Evolutionary conservation across 2,329 filamentous ascomycete species (phyloP).

Genomic region (Bipolaris victoriae): DNA sequence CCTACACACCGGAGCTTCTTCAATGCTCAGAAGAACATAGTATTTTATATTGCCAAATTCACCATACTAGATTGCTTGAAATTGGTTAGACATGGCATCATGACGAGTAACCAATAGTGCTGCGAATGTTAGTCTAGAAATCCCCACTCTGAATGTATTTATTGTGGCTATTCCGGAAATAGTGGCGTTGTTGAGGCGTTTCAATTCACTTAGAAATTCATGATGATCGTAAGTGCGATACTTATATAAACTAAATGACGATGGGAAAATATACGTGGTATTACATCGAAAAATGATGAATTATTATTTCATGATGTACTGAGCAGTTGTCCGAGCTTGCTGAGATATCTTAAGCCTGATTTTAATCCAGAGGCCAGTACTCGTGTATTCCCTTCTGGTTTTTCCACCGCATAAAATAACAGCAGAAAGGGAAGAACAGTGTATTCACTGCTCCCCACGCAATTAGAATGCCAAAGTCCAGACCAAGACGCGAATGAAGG

Average conservation of each 20-base stretch:
- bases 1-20: not conserved
- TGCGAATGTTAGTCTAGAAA: too few relatives aligned
- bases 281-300: not conserved
- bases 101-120: not conserved
- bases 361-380: conserved; percentile 27
- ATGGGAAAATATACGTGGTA: not conserved
- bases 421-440: conserved; percentile 59
- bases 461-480: conserved; percentile 67
- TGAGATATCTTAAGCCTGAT: not conserved
- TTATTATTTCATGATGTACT: not conserved
- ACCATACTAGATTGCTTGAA: not conserved
- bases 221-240: too few relatives aligned
- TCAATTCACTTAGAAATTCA: not conserved
- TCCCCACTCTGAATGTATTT: not conserved
- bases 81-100: not conserved
- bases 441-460: conserved; percentile 63
- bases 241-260: too few relatives aligned
- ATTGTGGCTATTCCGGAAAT: not conserved
- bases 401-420: conserved; percentile 47
- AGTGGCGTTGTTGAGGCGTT: not conserved
- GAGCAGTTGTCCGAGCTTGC: not conserved
- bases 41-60: not conserved
- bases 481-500: conserved; percentile 62
- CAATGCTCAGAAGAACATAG: not conserved
- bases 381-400: conserved; percentile 19